Evolutionary conservation across 2,329 filamentous ascomycete genomes (phyloP).

Genomic region (Diplodia sapinea): DNA sequence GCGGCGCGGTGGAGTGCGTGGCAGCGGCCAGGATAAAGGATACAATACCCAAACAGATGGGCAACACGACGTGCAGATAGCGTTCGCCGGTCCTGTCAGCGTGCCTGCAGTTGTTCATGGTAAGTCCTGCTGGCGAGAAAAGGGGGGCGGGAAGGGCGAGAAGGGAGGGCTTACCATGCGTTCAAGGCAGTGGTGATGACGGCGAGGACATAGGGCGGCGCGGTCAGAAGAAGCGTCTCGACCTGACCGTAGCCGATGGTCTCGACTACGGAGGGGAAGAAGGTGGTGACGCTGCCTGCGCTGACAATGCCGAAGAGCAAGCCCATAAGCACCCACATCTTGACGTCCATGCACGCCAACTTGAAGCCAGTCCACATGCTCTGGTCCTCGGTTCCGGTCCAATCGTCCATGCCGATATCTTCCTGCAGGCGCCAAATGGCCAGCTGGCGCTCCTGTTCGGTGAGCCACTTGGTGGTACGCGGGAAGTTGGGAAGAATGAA

Average conservation of each 20-base stretch:
- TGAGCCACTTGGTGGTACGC: slow-evolving; percentile 51
- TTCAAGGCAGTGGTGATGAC: slow-evolving; percentile 68
- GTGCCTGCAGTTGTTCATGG: slow-evolving; percentile 48
- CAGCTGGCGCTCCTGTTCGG: slow-evolving; percentile 47
- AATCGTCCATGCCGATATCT: slow-evolving; percentile 51
- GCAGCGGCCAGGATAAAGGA: slow-evolving; percentile 72
- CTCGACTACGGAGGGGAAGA: slow-evolving; percentile 53
- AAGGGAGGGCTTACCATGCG: slow-evolving; percentile 54
- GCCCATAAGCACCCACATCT: slow-evolving; percentile 49
- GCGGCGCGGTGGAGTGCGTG: slow-evolving; percentile 64
- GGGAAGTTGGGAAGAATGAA: slow-evolving; percentile 73
- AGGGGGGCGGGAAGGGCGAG: too few relatives aligned
- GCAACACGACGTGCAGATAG: slow-evolving; percentile 69
- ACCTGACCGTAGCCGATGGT: slow-evolving; percentile 54
- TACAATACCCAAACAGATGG: slow-evolving; percentile 65
- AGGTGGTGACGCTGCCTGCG: slow-evolving; percentile 51
- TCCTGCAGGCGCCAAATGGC: slow-evolving; percentile 47
- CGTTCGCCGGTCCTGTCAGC: slow-evolving; percentile 74
- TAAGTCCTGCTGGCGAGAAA: not conserved
- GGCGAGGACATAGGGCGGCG: slow-evolving; percentile 61
- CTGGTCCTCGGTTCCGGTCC: slow-evolving; percentile 44
- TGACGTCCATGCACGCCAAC: slow-evolving; percentile 48
- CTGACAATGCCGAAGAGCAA: slow-evolving; percentile 50
- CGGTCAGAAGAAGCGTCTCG: slow-evolving; percentile 58
- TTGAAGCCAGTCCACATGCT: slow-evolving; percentile 49